Base-by-base conservation (phyloP, 2,329 filamentous ascomycete genomes). In the Fusarium aywerte region DNA sequence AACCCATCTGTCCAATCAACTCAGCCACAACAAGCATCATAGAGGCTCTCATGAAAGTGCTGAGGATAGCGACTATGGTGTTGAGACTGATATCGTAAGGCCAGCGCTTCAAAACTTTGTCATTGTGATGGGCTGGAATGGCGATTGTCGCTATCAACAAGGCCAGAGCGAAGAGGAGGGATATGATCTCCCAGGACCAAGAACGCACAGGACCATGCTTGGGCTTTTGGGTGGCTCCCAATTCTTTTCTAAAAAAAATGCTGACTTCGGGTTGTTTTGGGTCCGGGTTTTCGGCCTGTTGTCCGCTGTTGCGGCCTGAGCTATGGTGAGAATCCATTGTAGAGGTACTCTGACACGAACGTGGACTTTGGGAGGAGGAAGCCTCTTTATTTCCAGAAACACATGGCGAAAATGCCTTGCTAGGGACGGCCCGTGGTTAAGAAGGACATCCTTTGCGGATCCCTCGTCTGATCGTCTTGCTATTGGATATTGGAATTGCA, bases 11-110 rank as follows among this genome's bases (percentile, higher is more conserved):
- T 0, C 57, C 42, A 2, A 59, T 18, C 4, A 59, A 33, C 2
- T 59, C 57, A 27, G 57, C 57, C 9, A 59, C 20, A 4, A 59
- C 57, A 2, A 59, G 20, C 3, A 59, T 15, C 57, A 59, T 58
- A 1, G 57, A 18, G 2, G 57, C 57, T 31, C 57, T 8, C 57
- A 59, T 59, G 2, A 59, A 59, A 0, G 57, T 59, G 54, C 57
- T 59, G 2, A 59, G 42, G 2, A 59, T 59, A 6, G 57, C 53
- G 4, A 59, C 36, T 1, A 51, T 36, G 13, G 57, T 59, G 25
- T 59, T 59, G 9, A 59, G 54, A 1, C 23, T 59, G n/a, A 59
- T 59, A 3, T 59, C 54, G 36, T 59, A 59, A 1, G 54, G 57
- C 57, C 54, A 59, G 42, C n/a, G 23, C 3, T n/a, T 25, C 15